Evolutionary conservation across 1,284 basidiomycete species (phyloP).

Genomic region (Mycena sp.): DNA sequence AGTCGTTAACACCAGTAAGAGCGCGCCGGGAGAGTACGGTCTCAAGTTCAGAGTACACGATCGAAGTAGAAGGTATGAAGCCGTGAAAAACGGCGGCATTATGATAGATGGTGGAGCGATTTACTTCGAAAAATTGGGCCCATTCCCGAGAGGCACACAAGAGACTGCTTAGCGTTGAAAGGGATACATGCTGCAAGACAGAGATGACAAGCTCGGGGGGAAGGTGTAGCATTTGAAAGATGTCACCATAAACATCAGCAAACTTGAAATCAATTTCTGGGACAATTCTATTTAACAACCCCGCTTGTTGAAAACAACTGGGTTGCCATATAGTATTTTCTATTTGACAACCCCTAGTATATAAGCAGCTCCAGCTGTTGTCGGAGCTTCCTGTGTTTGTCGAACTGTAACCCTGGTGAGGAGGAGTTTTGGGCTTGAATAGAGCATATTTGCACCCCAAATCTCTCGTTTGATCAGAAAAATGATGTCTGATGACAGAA

Average conservation of each 20-base stretch:
- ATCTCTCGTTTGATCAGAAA: too few species aligned
- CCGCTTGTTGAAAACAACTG: neutral
- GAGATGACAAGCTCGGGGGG: slow-evolving; percentile 61
- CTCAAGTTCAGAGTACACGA: slow-evolving; percentile 44
- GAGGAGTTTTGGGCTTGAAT: too few species aligned
- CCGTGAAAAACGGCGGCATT: slow-evolving; percentile 59
- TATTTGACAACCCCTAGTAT: too few species aligned
- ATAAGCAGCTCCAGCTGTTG: too few species aligned
- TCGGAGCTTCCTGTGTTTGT: too few species aligned
- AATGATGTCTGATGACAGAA: too few species aligned
- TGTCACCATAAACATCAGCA: neutral
- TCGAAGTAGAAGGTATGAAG: slow-evolving; percentile 47
- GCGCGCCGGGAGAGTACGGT: slow-evolving; percentile 40
- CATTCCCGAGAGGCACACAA: slow-evolving; percentile 53
- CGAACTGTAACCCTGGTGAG: too few species aligned
- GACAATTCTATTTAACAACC: neutral
- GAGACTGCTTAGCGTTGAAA: slow-evolving; percentile 50
- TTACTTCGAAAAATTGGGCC: slow-evolving; percentile 52
- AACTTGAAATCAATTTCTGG: neutral
- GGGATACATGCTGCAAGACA: slow-evolving; percentile 55
- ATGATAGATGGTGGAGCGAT: slow-evolving; percentile 61
- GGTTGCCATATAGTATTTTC: too few species aligned
- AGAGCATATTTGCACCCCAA: too few species aligned
- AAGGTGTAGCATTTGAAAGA: slow-evolving; percentile 48
- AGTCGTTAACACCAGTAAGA: slow-evolving; percentile 47